Conservation (phyloP, 108 stramenopile species). For the Nitzschia putrida region DNA sequence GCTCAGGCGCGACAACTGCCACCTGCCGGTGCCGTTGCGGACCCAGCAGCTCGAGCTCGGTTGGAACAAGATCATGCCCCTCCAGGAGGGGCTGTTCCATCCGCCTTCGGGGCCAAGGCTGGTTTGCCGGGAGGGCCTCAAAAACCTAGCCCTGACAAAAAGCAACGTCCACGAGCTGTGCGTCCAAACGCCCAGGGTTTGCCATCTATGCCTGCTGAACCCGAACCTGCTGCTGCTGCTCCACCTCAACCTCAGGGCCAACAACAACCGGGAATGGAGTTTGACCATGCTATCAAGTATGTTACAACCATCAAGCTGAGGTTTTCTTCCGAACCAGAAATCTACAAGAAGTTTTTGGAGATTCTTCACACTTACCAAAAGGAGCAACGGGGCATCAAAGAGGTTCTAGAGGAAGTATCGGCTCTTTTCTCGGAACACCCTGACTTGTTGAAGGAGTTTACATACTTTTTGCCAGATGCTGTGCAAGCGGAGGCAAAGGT, state of each 20-base stretch:
- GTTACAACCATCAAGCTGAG: conserved; percentile 96
- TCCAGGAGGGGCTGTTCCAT: conserved; percentile 2
- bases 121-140: conserved; percentile 18
- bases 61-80: background rate
- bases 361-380: conserved; percentile 99
- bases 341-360: conserved; percentile 96
- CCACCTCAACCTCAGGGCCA: conserved; percentile 23
- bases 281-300: conserved; percentile 99
- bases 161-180: background rate
- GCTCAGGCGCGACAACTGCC: conserved; percentile 23
- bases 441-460: conserved; percentile 97
- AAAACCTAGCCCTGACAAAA: conserved; percentile 11
- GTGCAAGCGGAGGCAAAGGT: conserved; percentile 96
- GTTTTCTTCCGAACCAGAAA: conserved; percentile 92
- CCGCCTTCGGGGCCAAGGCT: conserved; percentile 5
- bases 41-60: background rate
- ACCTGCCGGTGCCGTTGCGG: conserved; percentile 8
- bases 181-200: background rate
- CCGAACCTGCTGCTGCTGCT: background rate
- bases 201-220: background rate
- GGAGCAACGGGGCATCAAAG: conserved; percentile 97
- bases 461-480: conserved; percentile 98
- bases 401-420: conserved; percentile 95
- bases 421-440: conserved; percentile 96
- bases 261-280: conserved; percentile 84